Base-by-base conservation (phyloP, 495 filamentous ascomycete genomes). In the Lineolata rhizophorae region DNA sequence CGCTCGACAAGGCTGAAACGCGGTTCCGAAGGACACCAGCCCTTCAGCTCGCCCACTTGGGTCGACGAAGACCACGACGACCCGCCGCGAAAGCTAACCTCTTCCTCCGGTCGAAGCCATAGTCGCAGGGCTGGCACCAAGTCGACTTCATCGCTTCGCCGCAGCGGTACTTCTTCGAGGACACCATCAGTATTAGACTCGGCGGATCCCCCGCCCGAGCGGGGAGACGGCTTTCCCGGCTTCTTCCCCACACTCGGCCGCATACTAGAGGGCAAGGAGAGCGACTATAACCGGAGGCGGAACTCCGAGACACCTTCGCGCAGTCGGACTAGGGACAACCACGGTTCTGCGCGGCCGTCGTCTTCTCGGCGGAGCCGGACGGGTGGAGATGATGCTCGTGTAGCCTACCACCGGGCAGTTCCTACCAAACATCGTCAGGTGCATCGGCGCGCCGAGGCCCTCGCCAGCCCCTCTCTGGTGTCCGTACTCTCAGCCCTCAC, bases 401-500 rank as follows among this genome's bases (percentile, higher is more conserved):
- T 13, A 36, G 40, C n/a, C n/a, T n/a, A n/a, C n/a, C n/a, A n/a
- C n/a, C 13, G 16, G 24, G 20, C 1, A 16, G 36, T 28, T 28
- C 32, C 18, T 18, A 12, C 12, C 22, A 12, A 26, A 12, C 8
- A 12, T 26, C 12, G 22, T 12, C 22, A n/a, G n/a, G 22, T 41
- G 13, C 39, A 42, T 20, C 44, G 46, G 3, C 37, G 35, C n/a
- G 48, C 39, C 15, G 39, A 35, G 8, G 30, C 37, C 21, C 34
- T 45, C 20, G 40, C 29, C 18, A 47, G 48, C 34, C 44, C 42
- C 10, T 55, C 52, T 14, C 22, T 49, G 19, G 33, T 56, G 18
- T 56, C 52, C 1, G 42, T 54, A 4, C 26, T 51, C 9, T 49
- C 52, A 4, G 36, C 36, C 15, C 15, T 45, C 18, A 54, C 51